Evolutionary conservation across 495 filamentous ascomycete species (phyloP), one percentile per base, ranked within the genome.

Genomic region (Ascobolus immersus): DNA sequence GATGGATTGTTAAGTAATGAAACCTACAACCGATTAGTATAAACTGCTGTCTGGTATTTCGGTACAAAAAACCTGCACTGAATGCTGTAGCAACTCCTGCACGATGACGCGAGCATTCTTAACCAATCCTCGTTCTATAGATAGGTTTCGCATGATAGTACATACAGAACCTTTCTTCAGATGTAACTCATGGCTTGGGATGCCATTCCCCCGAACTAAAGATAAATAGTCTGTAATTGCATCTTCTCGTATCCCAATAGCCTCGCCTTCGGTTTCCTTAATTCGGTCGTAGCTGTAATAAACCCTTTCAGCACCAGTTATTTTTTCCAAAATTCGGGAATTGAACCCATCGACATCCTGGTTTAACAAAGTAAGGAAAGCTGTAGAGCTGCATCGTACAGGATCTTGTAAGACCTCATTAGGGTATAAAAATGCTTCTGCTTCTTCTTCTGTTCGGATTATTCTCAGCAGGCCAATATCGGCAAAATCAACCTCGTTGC

Each of bases 341-440:
- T 35, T 39, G 17, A 39, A 39, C 14, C 35, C 32, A 26, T 39
- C 32, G 19, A 39, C 37, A 35, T 28, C 8, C 9, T 21, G 13
- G 31, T 39, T 39, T 9, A 39, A 12, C 13, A 32, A 18, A 2
- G 24, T 35, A 4, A 35, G 24, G 21, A 39, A 39, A 4, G 24
- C 30, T 17, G 2, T 22, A 5, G 21, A 11, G n/a, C 19, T 12
- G 10, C 17, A 17, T 13, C 11, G 17, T 7, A 7, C 14, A 13
- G 22, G 4, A 12, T 27, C 17, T 13, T 17, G 0, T 4, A 39
- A 26, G 17, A 39, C 29, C 1, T 35, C 21, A 4, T 12, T n/a
- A 28, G 37, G 32, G 17, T 17, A 39, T 19, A 39, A 18, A 23
- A 35, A 39, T 1, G 13, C 9, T 0, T 29, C 25, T 2, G 31